phyloP scores from a whole-genome alignment of 148 eudicot genomes.

The Gaultheria prostrata region DNA sequence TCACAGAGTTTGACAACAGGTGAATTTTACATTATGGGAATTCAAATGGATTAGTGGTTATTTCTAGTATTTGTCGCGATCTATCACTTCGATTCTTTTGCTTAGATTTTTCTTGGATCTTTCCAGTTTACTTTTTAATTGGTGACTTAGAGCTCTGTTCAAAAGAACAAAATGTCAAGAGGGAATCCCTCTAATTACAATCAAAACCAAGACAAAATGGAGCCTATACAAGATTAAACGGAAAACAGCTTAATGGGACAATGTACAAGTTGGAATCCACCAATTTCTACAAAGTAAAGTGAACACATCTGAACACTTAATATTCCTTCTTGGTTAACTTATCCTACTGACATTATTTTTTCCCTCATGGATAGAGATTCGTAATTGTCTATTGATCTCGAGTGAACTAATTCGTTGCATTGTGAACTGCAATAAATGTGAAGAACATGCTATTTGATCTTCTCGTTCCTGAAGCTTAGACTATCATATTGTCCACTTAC shows the following conservation, averaged over 20 bases:
- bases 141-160: neutral
- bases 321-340: neutral
- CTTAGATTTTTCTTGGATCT: neutral
- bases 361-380: neutral
- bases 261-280: neutral
- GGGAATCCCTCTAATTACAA: neutral
- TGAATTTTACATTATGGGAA: neutral
- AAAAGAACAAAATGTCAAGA: neutral
- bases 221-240: neutral
- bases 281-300: slow-evolving; percentile 2
- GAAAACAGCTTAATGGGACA: neutral
- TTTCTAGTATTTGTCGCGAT: neutral
- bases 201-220: neutral
- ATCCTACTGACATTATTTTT: neutral
- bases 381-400: neutral
- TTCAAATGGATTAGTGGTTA: neutral
- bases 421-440: slow-evolving; percentile 1
- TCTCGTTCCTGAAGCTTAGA: slow-evolving; percentile 1
- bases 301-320: neutral
- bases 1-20: neutral
- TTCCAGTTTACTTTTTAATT: neutral
- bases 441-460: slow-evolving; percentile 2
- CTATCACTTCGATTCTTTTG: neutral
- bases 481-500: neutral
- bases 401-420: neutral